Evolutionary conservation across 371 early-diverging fungal genomes (phyloP), one percentile per base, ranked within the genome.

Genomic region (Actinomortierella ambigua): DNA sequence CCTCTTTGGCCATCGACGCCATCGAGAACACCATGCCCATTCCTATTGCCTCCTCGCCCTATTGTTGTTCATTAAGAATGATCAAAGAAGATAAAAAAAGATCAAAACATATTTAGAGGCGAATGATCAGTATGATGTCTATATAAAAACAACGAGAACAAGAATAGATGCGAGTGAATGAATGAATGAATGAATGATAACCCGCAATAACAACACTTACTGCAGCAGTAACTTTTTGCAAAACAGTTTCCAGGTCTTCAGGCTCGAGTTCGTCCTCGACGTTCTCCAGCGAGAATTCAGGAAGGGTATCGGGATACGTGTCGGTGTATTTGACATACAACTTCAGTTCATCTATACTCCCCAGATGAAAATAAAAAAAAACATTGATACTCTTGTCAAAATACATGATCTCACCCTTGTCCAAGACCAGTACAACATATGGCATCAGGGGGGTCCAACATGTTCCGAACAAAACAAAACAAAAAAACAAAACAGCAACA

Each of bases 1-100:
- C 75, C 61, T 96, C 97, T 69, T 93, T 93, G 20, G 93, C 83
- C 0, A 79, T 68, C 20, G 93, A 84, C 4, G 89, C 91, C 84
- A 98, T 83, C 11, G 90, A 84, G 68, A 96, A 98, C 26, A 95
- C 86, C 93, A 95, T 93, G 28, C 87, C 94, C 95, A 96, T 95
- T 20, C 98, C 98, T 52, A 92, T 64, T 54, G 87, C 87, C 53
- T 93, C 90, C 55, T 90, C 90, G 1, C 84, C 90, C 86, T 77
- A 66, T 40, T 50, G 11, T 49, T n/a, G n/a, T n/a, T n/a, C n/a
- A 18, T 44, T 23, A 44, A 18, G 24, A 42, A 3, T 15, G 39
- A 41, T 5, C 18, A 46, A n/a, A 52, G 1, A 47, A 18, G 22
- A 17, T 26, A 53, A 47, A 20, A 40, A 42, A 40, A 53, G 13